Conservation (phyloP, 108 stramenopile species). For the Fragilariopsis cylindrus region DNA sequence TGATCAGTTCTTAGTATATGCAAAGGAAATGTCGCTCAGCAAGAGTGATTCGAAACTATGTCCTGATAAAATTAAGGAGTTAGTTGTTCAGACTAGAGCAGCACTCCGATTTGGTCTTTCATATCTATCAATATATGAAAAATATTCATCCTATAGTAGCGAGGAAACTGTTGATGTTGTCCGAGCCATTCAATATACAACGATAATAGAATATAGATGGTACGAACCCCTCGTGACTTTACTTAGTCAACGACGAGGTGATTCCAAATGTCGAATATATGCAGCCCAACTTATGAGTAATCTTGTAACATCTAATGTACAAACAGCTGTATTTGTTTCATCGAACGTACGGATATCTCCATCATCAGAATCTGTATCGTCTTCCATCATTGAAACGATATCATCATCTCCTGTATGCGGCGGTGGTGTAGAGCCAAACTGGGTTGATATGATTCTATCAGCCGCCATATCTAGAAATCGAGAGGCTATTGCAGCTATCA, state of each 20-base stretch:
- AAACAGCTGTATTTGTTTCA: constrained; percentile 42
- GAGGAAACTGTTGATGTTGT: constrained; percentile 8
- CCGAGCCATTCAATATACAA: constrained; percentile 18
- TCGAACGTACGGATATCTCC: constrained; percentile 52
- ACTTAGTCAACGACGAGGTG: constrained; percentile 26
- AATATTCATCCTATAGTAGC: background rate
- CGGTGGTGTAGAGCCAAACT: constrained; percentile 16
- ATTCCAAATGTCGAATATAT: constrained; percentile 48
- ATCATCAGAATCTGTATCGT: constrained; percentile 32
- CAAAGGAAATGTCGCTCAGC: background rate
- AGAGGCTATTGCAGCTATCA: constrained; percentile 65
- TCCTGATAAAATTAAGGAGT: constrained; percentile 16
- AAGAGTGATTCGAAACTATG: background rate
- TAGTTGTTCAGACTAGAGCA: constrained; percentile 37
- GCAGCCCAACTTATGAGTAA: constrained; percentile 70
- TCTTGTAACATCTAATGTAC: constrained; percentile 64
- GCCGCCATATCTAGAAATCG: constrained; percentile 37
- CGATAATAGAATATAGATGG: constrained; percentile 15
- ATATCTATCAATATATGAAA: constrained; percentile 17
- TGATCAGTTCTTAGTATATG: constrained; percentile 16
- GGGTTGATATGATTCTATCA: constrained; percentile 48
- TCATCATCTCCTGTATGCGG: background rate
- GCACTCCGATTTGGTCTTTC: constrained; percentile 47
- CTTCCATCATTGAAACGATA: constrained; percentile 28
- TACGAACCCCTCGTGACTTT: constrained; percentile 23